Evolutionary conservation across 805 yeast species (phyloP), one percentile per base, ranked within the genome.

Genomic region (Naumovozyma baii): DNA sequence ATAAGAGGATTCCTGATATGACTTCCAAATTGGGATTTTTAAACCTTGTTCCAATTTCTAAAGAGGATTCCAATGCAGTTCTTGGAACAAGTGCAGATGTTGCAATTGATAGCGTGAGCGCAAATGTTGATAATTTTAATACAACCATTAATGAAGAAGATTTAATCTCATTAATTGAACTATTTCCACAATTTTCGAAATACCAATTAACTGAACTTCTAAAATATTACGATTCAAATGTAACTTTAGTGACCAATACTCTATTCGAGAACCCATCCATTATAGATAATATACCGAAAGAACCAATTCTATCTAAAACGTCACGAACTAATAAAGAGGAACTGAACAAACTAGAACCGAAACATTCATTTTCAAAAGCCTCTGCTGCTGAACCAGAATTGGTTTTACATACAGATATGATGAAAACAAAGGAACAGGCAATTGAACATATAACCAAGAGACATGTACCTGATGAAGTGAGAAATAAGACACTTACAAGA

Each of bases 121-220:
- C 14, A 17, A 17, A 22, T 14, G 13, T 26, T 16, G 20, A 18
- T 17, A 14, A 16, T 13, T 13, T 9, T 5, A 3, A 9, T 17
- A 30, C 30, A n/a, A 9, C 13, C 7, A 29, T 49, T 1, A 46
- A 55, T 22, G 59, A 63, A 25, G 62, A 57, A 2, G 64, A 69
- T 33, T 64, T 80, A 2, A 52, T 57, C 14, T 61, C 63, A 18
- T 49, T 72, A 33, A 42, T 55, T n/a, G 84, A 78, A 25, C 55
- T 87, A 44, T 83, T 86, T 54, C 95, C 95, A 0, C 71, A 71
- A 31, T 55, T 85, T 28, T 61, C 73, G 0, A 51, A 57, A 3
- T 58, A 63, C 1, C 70, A 75, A 52, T 71, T 79, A 0, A 61
- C 60, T n/a, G 63, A 65, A 2, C 49, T 84, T 2, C 57, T 85